Evolutionary conservation across 2,329 filamentous ascomycete genomes (phyloP).

Genomic region (Camillea tinctor): DNA sequence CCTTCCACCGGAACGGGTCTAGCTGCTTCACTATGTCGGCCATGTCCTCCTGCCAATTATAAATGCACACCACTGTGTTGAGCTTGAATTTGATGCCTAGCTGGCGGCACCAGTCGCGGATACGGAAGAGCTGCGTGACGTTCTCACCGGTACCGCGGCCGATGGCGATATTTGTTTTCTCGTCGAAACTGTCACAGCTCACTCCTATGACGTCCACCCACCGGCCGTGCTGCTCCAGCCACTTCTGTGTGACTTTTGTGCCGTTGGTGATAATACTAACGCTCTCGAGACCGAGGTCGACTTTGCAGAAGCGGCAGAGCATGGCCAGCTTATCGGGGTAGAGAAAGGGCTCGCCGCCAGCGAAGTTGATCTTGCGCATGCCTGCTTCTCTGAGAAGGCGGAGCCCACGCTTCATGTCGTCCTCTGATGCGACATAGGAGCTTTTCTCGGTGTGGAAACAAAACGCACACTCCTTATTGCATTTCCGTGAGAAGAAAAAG

Average conservation of each 20-base stretch:
- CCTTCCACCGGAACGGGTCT: constrained; percentile 53
- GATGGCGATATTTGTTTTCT: constrained; percentile 49
- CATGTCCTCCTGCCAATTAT: constrained; percentile 53
- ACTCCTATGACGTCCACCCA: constrained; percentile 55
- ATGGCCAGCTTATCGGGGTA: constrained; percentile 43
- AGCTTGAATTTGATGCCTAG: constrained; percentile 55
- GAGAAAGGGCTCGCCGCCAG: constrained; percentile 55
- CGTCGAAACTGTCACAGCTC: constrained; percentile 54
- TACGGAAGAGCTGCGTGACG: constrained; percentile 41
- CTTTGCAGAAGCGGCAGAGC: constrained; percentile 48
- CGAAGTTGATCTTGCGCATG: constrained; percentile 56
- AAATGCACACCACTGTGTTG: constrained; percentile 52
- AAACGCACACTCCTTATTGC: constrained; percentile 51
- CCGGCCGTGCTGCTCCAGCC: constrained; percentile 40
- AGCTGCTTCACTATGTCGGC: constrained; percentile 37
- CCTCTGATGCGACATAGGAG: constrained; percentile 41
- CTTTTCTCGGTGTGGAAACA: constrained; percentile 57
- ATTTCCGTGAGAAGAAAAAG: constrained; percentile 46
- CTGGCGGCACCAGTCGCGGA: constrained; percentile 45
- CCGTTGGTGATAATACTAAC: constrained; percentile 56
- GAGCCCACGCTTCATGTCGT: constrained; percentile 44
- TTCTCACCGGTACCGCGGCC: constrained; percentile 50
- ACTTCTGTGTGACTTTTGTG: constrained; percentile 43
- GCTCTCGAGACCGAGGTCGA: constrained; percentile 46
- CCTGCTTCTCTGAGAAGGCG: constrained; percentile 46